These are phyloP conservation scores for Paecilomyces variotii DNA, from an alignment of 2,329 filamentous ascomycete species.

Conservation along the genomic window DNA sequence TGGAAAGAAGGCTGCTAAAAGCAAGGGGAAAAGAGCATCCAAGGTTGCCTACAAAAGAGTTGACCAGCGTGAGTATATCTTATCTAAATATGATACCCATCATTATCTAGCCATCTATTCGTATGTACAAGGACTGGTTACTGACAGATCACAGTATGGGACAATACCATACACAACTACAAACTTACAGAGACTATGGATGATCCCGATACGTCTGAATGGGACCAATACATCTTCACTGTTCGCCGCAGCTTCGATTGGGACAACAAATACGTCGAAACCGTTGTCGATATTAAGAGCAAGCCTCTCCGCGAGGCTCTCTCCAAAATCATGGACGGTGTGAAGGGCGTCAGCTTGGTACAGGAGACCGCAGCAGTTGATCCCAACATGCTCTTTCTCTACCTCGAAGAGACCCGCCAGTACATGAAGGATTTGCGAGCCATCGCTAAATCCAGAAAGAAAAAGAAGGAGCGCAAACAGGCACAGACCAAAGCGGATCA, in stretches of 20 bases:
- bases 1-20: constrained; percentile 21
- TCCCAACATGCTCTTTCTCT: constrained; percentile 64
- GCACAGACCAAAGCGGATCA: constrained; percentile 34
- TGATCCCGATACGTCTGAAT: constrained; percentile 56
- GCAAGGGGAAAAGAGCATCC: constrained; percentile 41
- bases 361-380: constrained; percentile 69
- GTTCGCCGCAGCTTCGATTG: constrained; percentile 75
- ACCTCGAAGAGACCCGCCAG: constrained; percentile 66
- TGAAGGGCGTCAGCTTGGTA: constrained; percentile 71
- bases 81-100: neutral
- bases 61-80: constrained; percentile 44
- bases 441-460: constrained; percentile 52
- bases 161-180: constrained; percentile 54
- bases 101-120: too few species aligned
- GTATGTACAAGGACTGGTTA: neutral
- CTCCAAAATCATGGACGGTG: constrained; percentile 62
- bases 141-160: constrained; percentile 33
- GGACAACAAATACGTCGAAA: constrained; percentile 70
- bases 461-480: constrained; percentile 32
- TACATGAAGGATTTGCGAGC: constrained; percentile 58
- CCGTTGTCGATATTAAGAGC: constrained; percentile 77
- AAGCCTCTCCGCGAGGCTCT: constrained; percentile 66
- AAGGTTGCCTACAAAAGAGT: constrained; percentile 62
- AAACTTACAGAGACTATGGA: constrained; percentile 60
- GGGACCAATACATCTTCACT: constrained; percentile 74